Evolutionary conservation across 768 basidiomycete species (phyloP).

Genomic region (Trametes coccinea): DNA sequence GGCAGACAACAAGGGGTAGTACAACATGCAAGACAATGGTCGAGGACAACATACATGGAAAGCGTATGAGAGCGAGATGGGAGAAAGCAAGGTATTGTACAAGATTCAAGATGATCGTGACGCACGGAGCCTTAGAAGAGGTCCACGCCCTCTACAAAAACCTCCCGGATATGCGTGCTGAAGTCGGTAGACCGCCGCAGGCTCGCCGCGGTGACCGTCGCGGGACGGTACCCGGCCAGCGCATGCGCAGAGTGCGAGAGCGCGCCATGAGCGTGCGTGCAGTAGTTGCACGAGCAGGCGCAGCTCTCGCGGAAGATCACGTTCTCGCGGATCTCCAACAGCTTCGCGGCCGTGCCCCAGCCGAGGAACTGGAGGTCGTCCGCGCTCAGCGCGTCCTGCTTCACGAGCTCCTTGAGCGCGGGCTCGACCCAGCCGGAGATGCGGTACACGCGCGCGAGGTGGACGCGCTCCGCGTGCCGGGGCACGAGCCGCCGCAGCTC

Average conservation of each 20-base stretch:
- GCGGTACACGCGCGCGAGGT: constrained; percentile 2
- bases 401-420: constrained; percentile 13
- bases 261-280: not conserved
- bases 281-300: constrained; percentile 17
- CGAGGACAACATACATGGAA: too few relatives aligned
- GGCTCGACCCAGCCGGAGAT: constrained; percentile 20
- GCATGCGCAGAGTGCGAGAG: not conserved
- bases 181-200: constrained; percentile 8
- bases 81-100: not conserved
- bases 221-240: not conserved
- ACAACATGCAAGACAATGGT: too few relatives aligned
- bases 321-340: constrained; percentile 10
- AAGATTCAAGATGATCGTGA: too few relatives aligned
- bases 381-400: constrained; percentile 8
- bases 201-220: not conserved
- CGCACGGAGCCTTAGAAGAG: too few relatives aligned
- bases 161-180: constrained; percentile 6
- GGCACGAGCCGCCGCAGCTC: constrained; percentile 4
- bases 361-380: constrained; percentile 13
- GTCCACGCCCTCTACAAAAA: constrained; percentile 3
- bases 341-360: constrained; percentile 10
- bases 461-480: constrained; percentile 10
- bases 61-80: too few relatives aligned
- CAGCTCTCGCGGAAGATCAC: not conserved
- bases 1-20: too few relatives aligned